Evolutionary conservation across 2,329 filamentous ascomycete species (phyloP).

Genomic region (Fusarium sp.): DNA sequence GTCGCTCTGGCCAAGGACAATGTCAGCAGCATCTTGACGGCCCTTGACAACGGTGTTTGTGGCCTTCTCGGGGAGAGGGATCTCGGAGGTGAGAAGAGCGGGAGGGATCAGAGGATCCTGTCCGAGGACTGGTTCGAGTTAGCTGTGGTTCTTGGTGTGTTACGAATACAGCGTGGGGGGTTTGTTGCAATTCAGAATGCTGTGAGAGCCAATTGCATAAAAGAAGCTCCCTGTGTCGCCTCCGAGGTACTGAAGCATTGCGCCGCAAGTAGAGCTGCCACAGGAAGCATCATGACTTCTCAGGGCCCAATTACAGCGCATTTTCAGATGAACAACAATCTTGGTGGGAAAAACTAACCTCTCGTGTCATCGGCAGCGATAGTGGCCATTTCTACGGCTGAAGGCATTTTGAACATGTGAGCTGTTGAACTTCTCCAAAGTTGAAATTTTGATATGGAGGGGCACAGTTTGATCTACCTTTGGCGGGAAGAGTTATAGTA

Average conservation of each 20-base stretch:
- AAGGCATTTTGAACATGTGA: constrained; percentile 46
- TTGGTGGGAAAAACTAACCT: constrained; percentile 46
- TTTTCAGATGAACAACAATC: neutral
- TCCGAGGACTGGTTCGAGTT: constrained; percentile 75
- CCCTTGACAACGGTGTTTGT: constrained; percentile 77
- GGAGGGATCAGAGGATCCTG: constrained; percentile 95
- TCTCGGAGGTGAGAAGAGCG: constrained; percentile 84
- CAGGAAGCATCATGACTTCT: constrained; percentile 16
- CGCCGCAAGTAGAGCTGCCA: neutral
- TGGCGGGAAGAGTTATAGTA: constrained; percentile 16
- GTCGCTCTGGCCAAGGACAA: constrained; percentile 83
- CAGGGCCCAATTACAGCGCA: neutral
- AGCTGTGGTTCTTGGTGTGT: constrained; percentile 9
- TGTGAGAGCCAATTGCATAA: neutral
- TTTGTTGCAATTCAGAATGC: neutral
- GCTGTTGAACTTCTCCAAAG: constrained; percentile 20
- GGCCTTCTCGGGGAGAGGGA: constrained; percentile 74
- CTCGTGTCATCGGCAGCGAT: constrained; percentile 58
- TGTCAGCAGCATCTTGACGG: constrained; percentile 73
- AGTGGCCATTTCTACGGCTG: constrained; percentile 51
- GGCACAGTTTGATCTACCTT: constrained; percentile 21
- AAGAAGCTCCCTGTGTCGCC: neutral
- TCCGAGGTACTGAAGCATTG: neutral
- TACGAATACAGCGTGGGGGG: neutral
- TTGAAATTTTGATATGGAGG: constrained; percentile 33